Base-by-base conservation (phyloP, 345 rosid species). In the Acer negundo region DNA sequence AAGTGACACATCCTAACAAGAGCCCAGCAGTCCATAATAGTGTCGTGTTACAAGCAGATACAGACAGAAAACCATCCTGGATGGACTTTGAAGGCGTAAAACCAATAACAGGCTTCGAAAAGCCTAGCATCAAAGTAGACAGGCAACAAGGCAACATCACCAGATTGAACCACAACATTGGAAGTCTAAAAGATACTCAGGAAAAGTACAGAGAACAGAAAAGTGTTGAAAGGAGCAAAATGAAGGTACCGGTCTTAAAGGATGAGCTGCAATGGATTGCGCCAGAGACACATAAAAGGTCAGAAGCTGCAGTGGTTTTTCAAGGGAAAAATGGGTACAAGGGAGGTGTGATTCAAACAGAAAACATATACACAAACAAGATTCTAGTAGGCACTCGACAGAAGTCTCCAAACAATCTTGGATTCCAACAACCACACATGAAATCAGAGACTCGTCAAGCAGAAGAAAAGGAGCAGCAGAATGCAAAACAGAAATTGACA, bases 191-290 rank as follows among this genome's bases (percentile, higher is more conserved):
- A 62, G 80, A 78, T 26, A 51, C 62, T 62, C 82, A 61, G 72
- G 89, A 77, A 67, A 86, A 77, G 69, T 58, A 75, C 55, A 84
- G 79, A 78, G 90, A 80, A 73, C 83, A 82, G 47, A 81, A 73
- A 76, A 80, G 62, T 9, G 17, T 56, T 61, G 87, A 77, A 66
- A 81, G 76, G 75, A 75, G 31, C 26, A 82, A 79, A 47, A 59
- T 62, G 42, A 77, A 80, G 74, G 80, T 82, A 20, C 82, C 67
- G 23, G 23, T 66, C 47, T 38, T 71, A 63, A 82, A 70, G 80
- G 82, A 84, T 2, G 88, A 88, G 76, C 78, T 78, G 77, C 88
- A 80, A 73, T 67, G 67, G 24, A 46, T 19, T 53, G 73, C 47
- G 28, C 75, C 80, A 70, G 77, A 81, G 70, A 47, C 62, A 31